A percentile compares a stretch with the other conserved stretches of the same genome.
Evolutionary conservation across 2,329 filamentous ascomycete species (phyloP).

Genomic region (Apiospora phragmitis): DNA sequence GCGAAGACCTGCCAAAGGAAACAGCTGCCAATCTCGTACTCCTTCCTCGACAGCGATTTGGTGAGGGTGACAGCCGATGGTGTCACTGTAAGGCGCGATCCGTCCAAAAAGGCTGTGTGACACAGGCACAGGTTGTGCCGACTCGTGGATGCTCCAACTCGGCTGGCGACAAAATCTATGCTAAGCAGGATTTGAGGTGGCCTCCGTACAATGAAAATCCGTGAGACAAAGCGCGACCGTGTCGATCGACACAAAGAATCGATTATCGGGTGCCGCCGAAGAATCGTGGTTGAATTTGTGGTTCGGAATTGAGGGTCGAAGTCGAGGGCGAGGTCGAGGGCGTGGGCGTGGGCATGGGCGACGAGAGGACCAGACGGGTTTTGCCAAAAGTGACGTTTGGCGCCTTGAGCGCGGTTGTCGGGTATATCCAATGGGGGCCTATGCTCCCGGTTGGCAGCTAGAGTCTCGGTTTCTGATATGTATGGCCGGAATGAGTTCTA

Average conservation of each 20-base stretch:
- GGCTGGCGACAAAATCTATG: not conserved
- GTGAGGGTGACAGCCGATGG: slow-evolving; percentile 3
- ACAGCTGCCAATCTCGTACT: not conserved
- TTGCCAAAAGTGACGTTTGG: slow-evolving; percentile 5
- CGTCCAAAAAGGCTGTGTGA: not conserved
- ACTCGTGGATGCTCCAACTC: not conserved
- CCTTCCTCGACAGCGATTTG: not conserved
- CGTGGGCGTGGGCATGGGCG: not conserved
- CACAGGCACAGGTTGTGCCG: not conserved
- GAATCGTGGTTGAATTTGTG: not conserved
- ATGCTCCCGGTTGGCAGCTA: slow-evolving; percentile 8
- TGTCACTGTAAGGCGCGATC: not conserved
- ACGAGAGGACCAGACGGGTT: not conserved
- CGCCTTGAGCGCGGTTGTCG: slow-evolving; percentile 4
- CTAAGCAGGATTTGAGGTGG: slow-evolving; percentile 1
- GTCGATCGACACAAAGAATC: not conserved
- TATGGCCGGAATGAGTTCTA: slow-evolving; percentile 4
- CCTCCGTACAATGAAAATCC: not conserved
- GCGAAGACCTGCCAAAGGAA: not conserved
- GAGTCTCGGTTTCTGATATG: slow-evolving; percentile 1
- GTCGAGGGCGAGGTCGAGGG: not conserved
- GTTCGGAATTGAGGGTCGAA: not conserved
- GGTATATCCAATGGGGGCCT: slow-evolving; percentile 6
- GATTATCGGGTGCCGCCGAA: not conserved
- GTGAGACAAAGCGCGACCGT: slow-evolving; percentile 3